phyloP scores from a whole-genome alignment of 176 grass and related monocot species.

The Canna indica region DNA sequence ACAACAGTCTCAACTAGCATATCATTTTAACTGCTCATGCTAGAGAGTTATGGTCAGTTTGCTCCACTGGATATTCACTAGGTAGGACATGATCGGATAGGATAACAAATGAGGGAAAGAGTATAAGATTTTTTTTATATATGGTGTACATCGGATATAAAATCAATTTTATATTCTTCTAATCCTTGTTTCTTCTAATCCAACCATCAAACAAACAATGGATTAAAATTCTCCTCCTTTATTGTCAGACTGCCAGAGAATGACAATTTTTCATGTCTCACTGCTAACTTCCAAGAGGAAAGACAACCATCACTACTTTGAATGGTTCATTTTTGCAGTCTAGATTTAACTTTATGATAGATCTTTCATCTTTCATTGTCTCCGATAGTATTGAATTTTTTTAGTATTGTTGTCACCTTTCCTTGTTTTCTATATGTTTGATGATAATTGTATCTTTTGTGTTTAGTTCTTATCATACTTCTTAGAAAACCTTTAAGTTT shows the following conservation, averaged over 20 bases:
- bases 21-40: neutral
- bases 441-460: neutral
- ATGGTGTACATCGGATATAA: no score
- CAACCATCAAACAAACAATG: no score
- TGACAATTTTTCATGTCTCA: neutral
- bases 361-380: no score
- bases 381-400: no score
- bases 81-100: no score
- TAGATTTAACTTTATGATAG: neutral
- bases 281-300: neutral
- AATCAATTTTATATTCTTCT: no score
- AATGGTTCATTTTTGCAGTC: neutral
- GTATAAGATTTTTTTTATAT: no score
- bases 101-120: no score
- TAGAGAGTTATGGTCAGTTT: neutral
- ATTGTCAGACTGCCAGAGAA: neutral
- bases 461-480: neutral
- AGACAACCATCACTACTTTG: neutral
- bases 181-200: no score
- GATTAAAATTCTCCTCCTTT: no score
- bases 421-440: neutral
- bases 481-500: neutral
- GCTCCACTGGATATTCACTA: no score
- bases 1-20: neutral
- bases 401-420: no score